phyloP scores from a whole-genome alignment of 2,329 filamentous ascomycete genomes.

The Penicillium sp. region DNA sequence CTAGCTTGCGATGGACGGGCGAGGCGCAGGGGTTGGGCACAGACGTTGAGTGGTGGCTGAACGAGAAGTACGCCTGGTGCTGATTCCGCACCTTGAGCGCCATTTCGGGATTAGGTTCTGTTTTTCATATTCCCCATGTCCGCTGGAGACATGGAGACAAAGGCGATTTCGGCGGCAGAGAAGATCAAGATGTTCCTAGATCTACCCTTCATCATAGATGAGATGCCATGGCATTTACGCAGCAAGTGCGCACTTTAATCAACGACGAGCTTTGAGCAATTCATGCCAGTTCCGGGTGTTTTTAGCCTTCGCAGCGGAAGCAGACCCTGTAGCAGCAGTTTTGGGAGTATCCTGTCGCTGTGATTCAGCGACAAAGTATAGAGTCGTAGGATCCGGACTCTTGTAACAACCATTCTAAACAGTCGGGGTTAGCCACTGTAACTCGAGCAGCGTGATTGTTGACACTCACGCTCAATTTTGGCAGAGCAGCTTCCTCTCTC shows the following conservation, averaged over 20 bases:
- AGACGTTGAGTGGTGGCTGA: slow-evolving; percentile 49
- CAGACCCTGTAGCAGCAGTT: slow-evolving; percentile 25
- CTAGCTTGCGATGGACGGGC: slow-evolving; percentile 51
- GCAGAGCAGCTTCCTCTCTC: slow-evolving; percentile 37
- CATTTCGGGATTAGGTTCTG: slow-evolving; percentile 10
- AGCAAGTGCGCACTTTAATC: slow-evolving; percentile 13
- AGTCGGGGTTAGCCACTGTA: slow-evolving; percentile 3
- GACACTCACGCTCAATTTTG: slow-evolving; percentile 34
- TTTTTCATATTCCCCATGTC: slow-evolving; percentile 5
- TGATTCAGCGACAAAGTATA: slow-evolving; percentile 36
- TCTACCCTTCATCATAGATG: slow-evolving; percentile 17
- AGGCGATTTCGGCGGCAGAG: slow-evolving; percentile 18
- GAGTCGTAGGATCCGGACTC: slow-evolving; percentile 37
- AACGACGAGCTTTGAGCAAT: slow-evolving; percentile 40
- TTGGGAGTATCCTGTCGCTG: slow-evolving; percentile 34
- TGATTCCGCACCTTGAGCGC: slow-evolving; percentile 25
- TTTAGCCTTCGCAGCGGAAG: slow-evolving; percentile 31
- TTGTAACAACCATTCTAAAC: slow-evolving; percentile 35
- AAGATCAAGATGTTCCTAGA: slow-evolving; percentile 21
- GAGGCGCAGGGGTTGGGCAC: slow-evolving; percentile 37
- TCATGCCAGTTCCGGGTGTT: slow-evolving; percentile 48
- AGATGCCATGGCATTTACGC: slow-evolving; percentile 8
- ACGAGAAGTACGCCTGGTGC: slow-evolving; percentile 55
- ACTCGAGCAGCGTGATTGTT: too few relatives aligned
- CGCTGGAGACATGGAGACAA: slow-evolving; percentile 1